These are phyloP conservation scores for Candida michaelii DNA, from an alignment of 805 yeast species.

Conservation along the genomic window DNA sequence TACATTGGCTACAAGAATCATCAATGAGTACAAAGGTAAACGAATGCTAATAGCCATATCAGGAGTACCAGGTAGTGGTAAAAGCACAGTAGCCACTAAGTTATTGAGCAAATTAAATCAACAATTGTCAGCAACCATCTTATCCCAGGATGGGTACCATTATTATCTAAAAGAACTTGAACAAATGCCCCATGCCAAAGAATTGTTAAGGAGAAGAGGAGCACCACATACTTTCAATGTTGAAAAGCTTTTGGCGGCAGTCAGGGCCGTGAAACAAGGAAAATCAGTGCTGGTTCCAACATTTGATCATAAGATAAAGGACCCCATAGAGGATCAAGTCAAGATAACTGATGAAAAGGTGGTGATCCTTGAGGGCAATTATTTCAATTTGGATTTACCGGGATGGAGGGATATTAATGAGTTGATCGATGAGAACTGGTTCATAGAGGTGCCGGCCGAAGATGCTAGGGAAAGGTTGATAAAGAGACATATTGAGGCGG, in stretches of 20 bases:
- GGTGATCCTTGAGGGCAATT: constrained; percentile 74
- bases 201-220: constrained; percentile 69
- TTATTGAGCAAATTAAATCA: constrained; percentile 33
- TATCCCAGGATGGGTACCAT: constrained; percentile 44
- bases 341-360: constrained; percentile 48
- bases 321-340: constrained; percentile 63
- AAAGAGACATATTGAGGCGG: constrained; percentile 60
- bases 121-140: constrained; percentile 17
- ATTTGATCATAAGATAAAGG: constrained; percentile 72
- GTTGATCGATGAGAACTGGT: constrained; percentile 47
- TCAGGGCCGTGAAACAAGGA: constrained; percentile 17
- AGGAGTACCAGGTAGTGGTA: constrained; percentile 88
- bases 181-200: constrained; percentile 50
- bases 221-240: constrained; percentile 86
- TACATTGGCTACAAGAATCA: constrained; percentile 4
- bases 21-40: constrained; percentile 1
- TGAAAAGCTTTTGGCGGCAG: constrained; percentile 26
- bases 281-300: constrained; percentile 53
- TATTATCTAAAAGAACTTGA: constrained; percentile 30
- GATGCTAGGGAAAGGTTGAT: constrained; percentile 60
- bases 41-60: constrained; percentile 61
- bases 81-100: constrained; percentile 60
- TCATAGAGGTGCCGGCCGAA: constrained; percentile 46
- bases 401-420: constrained; percentile 58
- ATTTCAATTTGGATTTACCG: constrained; percentile 56